Percentiles rank a stretch among this genome's conserved stretches.
Evolutionary conservation across 306 rosid species (phyloP).

Genomic region (Rosa persica): DNA sequence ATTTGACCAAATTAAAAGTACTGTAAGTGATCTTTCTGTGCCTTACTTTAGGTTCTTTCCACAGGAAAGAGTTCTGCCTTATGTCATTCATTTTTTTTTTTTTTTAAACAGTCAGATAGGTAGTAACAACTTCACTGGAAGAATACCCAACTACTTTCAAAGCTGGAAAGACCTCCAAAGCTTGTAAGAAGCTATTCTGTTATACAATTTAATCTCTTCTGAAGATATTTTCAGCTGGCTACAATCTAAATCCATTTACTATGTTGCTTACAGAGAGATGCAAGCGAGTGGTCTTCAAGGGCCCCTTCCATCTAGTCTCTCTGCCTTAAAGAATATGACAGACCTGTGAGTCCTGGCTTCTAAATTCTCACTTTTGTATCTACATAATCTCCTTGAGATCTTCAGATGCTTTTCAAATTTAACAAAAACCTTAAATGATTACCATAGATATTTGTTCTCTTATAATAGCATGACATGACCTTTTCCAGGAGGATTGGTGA

Average conservation of each 20-base stretch:
- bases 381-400: not conserved
- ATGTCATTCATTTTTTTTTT: not conserved
- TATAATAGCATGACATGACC: too few relatives aligned
- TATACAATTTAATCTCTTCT: not conserved
- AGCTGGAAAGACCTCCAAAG: slow-evolving; percentile 8
- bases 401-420: not conserved
- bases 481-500: slow-evolving; percentile 36
- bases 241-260: not conserved
- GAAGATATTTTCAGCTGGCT: not conserved
- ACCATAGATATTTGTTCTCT: too few relatives aligned
- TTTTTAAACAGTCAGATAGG: slow-evolving; percentile 21
- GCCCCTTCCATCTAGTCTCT: slow-evolving; percentile 30
- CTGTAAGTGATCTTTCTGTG: slow-evolving; percentile 22
- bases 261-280: slow-evolving; percentile 21
- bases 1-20: slow-evolving; percentile 4
- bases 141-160: slow-evolving; percentile 21
- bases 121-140: slow-evolving; percentile 40
- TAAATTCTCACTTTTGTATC: not conserved
- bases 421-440: not conserved
- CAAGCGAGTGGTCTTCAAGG: slow-evolving; percentile 31
- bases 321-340: not conserved
- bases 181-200: slow-evolving; percentile 14
- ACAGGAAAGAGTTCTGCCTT: not conserved
- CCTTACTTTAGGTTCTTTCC: not conserved
- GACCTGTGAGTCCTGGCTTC: slow-evolving; percentile 20